A percentile compares a stretch with the other conserved stretches of the same genome.
Conservation (phyloP, 306 rosid species). For the Vachellia pachyceras region DNA sequence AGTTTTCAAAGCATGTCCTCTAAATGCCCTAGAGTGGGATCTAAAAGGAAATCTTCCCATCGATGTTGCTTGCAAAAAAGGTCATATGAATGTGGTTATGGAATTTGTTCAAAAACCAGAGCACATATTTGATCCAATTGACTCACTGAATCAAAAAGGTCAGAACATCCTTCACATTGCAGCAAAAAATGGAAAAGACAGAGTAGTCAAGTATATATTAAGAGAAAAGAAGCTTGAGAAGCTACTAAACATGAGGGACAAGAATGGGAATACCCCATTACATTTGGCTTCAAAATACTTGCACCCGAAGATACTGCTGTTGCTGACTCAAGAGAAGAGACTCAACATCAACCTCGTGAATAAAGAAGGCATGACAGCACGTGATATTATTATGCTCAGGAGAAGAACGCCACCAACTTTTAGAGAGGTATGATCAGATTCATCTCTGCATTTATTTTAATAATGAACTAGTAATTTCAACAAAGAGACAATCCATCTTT, state of each 20-base stretch:
- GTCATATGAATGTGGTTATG: not conserved
- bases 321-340: no score
- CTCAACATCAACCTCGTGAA: no score
- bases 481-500: no score
- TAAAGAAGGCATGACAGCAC: no score
- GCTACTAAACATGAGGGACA: not conserved
- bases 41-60: not conserved
- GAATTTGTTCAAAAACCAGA: not conserved
- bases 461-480: no score
- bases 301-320: not conserved
- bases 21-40: not conserved
- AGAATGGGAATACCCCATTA: constrained; percentile 1
- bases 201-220: not conserved
- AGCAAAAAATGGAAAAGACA: not conserved
- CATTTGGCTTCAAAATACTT: constrained; percentile 6
- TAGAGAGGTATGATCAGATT: no score
- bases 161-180: not conserved
- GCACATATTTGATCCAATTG: not conserved
- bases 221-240: not conserved
- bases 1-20: not conserved
- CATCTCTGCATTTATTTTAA: no score
- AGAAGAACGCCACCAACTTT: no score
- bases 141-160: not conserved
- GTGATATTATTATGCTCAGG: no score
- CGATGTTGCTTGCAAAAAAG: not conserved